These are phyloP conservation scores for Backusella tarrabulga DNA, from an alignment of 192 early-diverging fungal genomes.

Conservation along the genomic window DNA sequence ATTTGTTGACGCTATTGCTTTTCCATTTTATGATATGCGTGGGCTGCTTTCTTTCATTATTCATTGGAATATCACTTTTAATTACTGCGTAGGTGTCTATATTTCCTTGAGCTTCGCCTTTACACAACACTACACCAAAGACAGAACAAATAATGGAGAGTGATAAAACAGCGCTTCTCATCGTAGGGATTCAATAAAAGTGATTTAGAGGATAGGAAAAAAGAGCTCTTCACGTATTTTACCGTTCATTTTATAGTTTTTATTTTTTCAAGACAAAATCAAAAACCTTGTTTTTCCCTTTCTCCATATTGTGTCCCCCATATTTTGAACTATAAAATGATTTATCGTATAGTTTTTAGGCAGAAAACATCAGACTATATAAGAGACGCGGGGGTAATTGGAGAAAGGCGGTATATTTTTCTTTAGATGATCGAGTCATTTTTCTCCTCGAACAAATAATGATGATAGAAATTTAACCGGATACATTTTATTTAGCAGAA, in stretches of 20 bases:
- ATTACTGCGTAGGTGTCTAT: neutral
- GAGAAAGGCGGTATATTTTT: neutral
- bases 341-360: neutral
- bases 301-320: neutral
- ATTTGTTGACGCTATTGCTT: neutral
- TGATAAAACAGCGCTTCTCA: neutral
- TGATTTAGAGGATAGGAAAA: neutral
- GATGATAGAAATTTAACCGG: neutral
- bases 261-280: neutral
- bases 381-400: neutral
- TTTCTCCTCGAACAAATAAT: slow-evolving; percentile 6
- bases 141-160: neutral
- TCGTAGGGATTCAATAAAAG: neutral
- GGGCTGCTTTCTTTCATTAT: neutral
- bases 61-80: neutral
- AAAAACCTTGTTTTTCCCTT: neutral
- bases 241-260: neutral
- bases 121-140: neutral
- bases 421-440: neutral
- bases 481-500: neutral
- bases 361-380: neutral
- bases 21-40: neutral
- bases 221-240: neutral
- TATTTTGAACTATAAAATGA: neutral
- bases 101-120: neutral